A percentile compares a stretch with the other conserved stretches of the same genome.
Evolutionary conservation across 2,329 filamentous ascomycete species (phyloP).

Genomic region (Alternaria sp.): DNA sequence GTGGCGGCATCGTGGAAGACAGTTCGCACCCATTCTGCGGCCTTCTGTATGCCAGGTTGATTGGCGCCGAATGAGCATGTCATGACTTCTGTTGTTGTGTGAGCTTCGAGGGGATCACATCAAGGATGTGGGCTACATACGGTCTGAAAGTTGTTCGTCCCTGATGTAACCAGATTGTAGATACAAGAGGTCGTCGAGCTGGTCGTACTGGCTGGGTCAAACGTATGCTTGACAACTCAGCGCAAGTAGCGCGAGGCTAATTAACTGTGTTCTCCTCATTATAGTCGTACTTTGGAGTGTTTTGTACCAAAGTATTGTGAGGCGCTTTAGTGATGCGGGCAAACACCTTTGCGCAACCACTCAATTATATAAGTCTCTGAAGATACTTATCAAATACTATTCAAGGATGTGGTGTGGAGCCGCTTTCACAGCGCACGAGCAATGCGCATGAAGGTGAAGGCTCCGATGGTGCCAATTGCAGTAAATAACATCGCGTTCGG

Average conservation of each 20-base stretch:
- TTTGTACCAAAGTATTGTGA: not conserved
- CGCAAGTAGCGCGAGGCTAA: slow-evolving; percentile 13
- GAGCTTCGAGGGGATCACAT: not conserved
- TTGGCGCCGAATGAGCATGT: slow-evolving; percentile 28
- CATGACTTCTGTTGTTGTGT: slow-evolving; percentile 19
- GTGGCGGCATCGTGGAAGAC: slow-evolving; percentile 51
- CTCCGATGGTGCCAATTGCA: not conserved
- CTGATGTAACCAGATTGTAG: slow-evolving; percentile 12
- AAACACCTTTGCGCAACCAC: not conserved
- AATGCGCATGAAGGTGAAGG: not conserved
- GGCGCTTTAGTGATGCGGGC: not conserved
- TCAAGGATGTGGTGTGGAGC: not conserved
- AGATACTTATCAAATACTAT: not conserved
- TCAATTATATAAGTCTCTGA: not conserved
- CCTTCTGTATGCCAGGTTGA: slow-evolving; percentile 34
- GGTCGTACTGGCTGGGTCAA: slow-evolving; percentile 21
- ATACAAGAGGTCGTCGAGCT: slow-evolving; percentile 17
- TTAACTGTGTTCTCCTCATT: slow-evolving; percentile 6
- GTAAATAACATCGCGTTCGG: not conserved
- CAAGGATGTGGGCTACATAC: not conserved
- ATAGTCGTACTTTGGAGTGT: not conserved
- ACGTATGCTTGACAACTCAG: slow-evolving; percentile 18
- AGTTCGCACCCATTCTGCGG: slow-evolving; percentile 44
- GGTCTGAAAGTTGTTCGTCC: slow-evolving; percentile 13
- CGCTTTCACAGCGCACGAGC: not conserved